Evolutionary conservation across 345 rosid genomes (phyloP).

Genomic region (Acer campestre): DNA sequence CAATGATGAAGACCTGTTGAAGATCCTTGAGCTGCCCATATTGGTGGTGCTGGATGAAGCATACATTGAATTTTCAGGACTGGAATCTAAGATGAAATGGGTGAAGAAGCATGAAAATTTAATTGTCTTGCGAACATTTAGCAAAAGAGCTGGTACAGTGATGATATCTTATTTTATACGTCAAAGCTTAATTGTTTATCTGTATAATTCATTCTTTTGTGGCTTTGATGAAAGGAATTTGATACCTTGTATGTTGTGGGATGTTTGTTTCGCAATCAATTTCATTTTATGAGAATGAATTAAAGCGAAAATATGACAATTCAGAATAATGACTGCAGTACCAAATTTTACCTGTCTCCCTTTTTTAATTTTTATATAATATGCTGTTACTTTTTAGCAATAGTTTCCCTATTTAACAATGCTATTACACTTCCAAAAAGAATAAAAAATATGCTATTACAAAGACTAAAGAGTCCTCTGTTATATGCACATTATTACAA

Average conservation of each 20-base stretch:
- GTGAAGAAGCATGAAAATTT: constrained; percentile 90
- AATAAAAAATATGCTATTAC: no score
- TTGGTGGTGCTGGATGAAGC: constrained; percentile 97
- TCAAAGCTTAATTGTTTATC: not conserved
- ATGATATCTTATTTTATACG: not conserved
- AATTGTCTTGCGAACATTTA: constrained; percentile 91
- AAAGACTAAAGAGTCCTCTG: not conserved
- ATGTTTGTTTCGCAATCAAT: not conserved
- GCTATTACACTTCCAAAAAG: not conserved
- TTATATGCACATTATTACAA: not conserved
- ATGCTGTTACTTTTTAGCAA: not conserved
- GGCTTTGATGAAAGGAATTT: not conserved
- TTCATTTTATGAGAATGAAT: not conserved
- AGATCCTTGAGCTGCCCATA: constrained; percentile 77
- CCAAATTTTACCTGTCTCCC: not conserved
- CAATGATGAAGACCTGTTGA: constrained; percentile 72
- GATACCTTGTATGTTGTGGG: not conserved
- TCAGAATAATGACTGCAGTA: not conserved
- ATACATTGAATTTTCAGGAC: constrained; percentile 85
- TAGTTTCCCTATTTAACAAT: not conserved
- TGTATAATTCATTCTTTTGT: not conserved
- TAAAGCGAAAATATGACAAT: not conserved
- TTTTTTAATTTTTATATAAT: not conserved
- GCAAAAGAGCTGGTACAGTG: constrained; percentile 91
- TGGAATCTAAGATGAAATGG: constrained; percentile 88